phyloP scores from a whole-genome alignment of 805 yeast species.

The Schwanniomyces pseudopolymorphus region DNA sequence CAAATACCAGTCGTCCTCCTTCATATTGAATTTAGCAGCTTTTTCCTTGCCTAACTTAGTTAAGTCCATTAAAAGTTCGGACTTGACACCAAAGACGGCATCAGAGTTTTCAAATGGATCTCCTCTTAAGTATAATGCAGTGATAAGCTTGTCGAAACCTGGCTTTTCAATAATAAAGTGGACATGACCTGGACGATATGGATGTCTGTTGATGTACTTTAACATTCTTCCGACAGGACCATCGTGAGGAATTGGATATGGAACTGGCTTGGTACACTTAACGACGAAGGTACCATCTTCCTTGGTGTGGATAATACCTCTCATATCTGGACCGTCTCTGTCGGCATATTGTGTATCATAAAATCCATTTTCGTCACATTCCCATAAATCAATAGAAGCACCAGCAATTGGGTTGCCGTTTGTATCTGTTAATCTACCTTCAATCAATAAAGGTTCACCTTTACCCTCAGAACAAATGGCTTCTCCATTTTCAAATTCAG shows the following conservation, averaged over 20 bases:
- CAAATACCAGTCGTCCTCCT: conserved; percentile 18
- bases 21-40: conserved; percentile 15
- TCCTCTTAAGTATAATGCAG: conserved; percentile 18
- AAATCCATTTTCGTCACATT: conserved; percentile 20
- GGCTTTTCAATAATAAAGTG: conserved; percentile 19
- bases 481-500: conserved; percentile 12
- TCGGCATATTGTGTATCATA: conserved; percentile 20
- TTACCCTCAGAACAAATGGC: conserved; percentile 16
- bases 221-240: conserved; percentile 38
- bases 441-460: conserved; percentile 22
- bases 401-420: conserved; percentile 15
- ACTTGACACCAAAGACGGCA: conserved; percentile 21
- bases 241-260: conserved; percentile 40
- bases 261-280: conserved; percentile 29
- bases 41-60: conserved; percentile 14
- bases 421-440: conserved; percentile 15
- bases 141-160: conserved; percentile 18
- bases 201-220: conserved; percentile 32
- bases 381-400: conserved; percentile 20
- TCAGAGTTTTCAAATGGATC: conserved; percentile 20
- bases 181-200: conserved; percentile 31
- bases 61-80: conserved; percentile 10
- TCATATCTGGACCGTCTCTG: conserved; percentile 18
- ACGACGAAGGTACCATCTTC: conserved; percentile 20
- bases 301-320: conserved; percentile 15